Percentiles rank a stretch among this genome's conserved stretches.
phyloP scores from a whole-genome alignment of 169 alveolate genomes.

The Eimeria acervulina region DNA sequence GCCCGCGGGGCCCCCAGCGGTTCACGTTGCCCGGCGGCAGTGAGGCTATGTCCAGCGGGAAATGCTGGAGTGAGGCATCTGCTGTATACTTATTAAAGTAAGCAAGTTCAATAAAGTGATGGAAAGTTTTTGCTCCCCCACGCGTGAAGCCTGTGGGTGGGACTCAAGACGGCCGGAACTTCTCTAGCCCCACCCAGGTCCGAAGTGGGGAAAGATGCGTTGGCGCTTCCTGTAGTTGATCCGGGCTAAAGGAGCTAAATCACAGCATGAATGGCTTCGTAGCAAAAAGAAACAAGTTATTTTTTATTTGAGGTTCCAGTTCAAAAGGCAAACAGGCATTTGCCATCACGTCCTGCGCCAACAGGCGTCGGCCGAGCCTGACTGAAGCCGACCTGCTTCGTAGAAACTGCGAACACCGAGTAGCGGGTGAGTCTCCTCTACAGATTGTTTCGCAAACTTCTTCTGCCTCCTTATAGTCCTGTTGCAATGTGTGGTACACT shows the following conservation, averaged over 20 bases:
- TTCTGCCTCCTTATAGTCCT: neutral
- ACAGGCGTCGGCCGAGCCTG: neutral
- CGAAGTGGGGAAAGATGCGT: neutral
- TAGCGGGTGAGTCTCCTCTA: neutral
- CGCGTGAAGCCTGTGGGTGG: neutral
- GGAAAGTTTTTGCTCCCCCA: neutral
- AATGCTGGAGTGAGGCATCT: neutral
- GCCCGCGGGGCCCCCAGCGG: constrained; percentile 1
- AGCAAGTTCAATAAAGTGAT: neutral
- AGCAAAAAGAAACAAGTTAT: neutral
- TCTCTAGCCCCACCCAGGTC: neutral
- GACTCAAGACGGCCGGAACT: neutral
- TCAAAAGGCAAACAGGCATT: neutral
- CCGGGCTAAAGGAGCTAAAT: neutral
- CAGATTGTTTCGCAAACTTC: neutral
- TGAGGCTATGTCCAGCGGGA: neutral
- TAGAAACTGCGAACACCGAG: neutral
- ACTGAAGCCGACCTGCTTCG: neutral
- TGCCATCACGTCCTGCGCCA: neutral
- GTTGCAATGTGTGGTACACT: neutral
- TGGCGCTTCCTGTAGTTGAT: neutral
- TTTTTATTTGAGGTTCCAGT: neutral
- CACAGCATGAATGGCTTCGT: neutral
- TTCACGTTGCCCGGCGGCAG: neutral
- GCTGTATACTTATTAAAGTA: neutral